These are phyloP conservation scores for Solanum megistacrolobum DNA, from an alignment of 257 asterid species.

Conservation along the genomic window DNA sequence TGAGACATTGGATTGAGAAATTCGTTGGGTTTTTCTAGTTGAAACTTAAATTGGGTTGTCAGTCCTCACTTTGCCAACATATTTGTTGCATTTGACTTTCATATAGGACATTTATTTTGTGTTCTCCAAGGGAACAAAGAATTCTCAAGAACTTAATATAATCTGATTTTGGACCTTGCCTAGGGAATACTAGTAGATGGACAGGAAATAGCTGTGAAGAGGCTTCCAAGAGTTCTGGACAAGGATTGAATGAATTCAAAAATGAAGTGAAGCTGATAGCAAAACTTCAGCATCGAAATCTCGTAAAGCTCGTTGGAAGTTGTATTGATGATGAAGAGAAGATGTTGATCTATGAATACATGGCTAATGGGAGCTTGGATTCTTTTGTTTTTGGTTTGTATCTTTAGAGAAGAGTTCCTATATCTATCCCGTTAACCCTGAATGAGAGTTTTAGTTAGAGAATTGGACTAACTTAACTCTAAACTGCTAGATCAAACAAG, in stretches of 20 bases:
- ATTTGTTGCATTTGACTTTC: too few relatives aligned
- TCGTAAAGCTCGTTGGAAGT: neutral
- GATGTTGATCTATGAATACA: constrained; percentile 1
- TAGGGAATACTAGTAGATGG: constrained; percentile 2
- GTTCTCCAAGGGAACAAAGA: too few relatives aligned
- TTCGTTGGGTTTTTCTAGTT: too few relatives aligned
- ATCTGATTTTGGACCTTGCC: neutral
- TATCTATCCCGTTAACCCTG: constrained; percentile 7
- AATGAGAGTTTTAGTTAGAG: neutral
- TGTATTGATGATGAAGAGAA: constrained; percentile 8
- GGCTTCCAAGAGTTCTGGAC: constrained; percentile 5
- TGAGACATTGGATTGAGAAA: too few relatives aligned
- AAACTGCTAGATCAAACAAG: constrained; percentile 8
- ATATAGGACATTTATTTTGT: too few relatives aligned
- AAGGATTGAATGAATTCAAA: constrained; percentile 3
- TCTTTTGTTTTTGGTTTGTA: constrained; percentile 6
- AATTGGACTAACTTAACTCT: neutral
- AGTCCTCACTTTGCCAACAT: too few relatives aligned
- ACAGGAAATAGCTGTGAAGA: constrained; percentile 4
- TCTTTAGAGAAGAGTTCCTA: neutral
- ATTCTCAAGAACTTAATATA: neutral
- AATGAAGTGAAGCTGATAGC: constrained; percentile 6
- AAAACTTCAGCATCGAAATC: constrained; percentile 4
- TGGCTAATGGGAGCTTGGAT: constrained; percentile 3
- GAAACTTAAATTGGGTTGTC: too few relatives aligned